Base-by-base conservation (phyloP, 208 protist genomes). In the Jaenimonas drosophilae region DNA sequence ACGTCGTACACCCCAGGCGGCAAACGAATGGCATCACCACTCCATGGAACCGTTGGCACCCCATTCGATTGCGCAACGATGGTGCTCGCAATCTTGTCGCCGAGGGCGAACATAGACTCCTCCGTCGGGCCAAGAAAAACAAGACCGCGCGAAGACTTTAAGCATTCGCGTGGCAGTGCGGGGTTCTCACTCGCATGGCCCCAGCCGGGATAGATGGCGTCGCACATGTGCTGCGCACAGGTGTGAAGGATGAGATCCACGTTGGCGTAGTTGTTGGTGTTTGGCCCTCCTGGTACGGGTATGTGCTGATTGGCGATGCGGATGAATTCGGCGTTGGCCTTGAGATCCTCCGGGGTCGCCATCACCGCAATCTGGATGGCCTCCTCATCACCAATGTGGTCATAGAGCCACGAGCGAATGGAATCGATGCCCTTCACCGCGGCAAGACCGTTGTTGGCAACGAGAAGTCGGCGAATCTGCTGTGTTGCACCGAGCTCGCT, bases 241-340 rank as follows among this genome's bases (percentile, higher is more conserved):
- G 96, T 92, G 49, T 97, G 89, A 43, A 99, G 92, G 57, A 99
- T 99, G 26, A 98, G 76, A 42, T 97, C 85, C 7, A 99, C 96
- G 73, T 98, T 99, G 47, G 94, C 96, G 74, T 99, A 99, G 80
- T 99, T 99, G 81, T 98, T 98, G 38, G 75, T 79, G 69, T 98
- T 99, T 4, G 76, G 65, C 12, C 96, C 97, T n/a, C 96, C 97
- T 3, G 96, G 94, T 0, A 99, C 97, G 20, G 77, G 59, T 26
- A 97, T 71, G 47, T 90, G 64, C 37, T 96, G 65, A 54, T 99
- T 94, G 1, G 96, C 96, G 56, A 99, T 79, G 38, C 89, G 83
- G 50, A 99, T 97, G 65, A 98, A 99, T 73, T 99, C 96, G 9
- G 96, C 96, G 66, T 99, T 98, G 3, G 83, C 95, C 53, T 91